These are phyloP conservation scores for Hura crepitans DNA, from an alignment of 441 rosid genomes.

Conservation along the genomic window DNA sequence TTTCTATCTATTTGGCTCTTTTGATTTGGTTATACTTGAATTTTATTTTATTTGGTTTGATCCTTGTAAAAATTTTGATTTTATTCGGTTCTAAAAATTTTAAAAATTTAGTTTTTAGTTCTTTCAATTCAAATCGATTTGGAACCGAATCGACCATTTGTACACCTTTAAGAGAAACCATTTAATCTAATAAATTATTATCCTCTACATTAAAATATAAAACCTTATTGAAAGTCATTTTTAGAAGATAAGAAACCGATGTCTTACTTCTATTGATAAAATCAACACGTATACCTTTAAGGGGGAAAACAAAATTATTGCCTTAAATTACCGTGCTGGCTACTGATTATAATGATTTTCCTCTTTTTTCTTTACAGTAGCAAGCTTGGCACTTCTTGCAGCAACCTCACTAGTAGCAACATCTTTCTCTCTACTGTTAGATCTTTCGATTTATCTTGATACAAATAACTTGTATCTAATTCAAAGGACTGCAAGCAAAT, in stretches of 20 bases:
- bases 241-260: slow-evolving; percentile 25
- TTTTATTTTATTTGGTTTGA: no score
- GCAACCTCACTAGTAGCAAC: slow-evolving; percentile 71
- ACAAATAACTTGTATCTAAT: no score
- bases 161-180: no score
- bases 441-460: no score
- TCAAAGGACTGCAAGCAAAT: no score
- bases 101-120: no score
- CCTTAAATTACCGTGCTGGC: slow-evolving; percentile 51
- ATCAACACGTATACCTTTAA: slow-evolving; percentile 28
- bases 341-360: slow-evolving; percentile 83
- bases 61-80: no score
- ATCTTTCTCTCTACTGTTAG: slow-evolving; percentile 66
- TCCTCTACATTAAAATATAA: slow-evolving; percentile 11
- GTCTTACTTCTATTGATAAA: slow-evolving; percentile 33
- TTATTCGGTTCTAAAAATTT: no score
- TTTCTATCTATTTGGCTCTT: no score
- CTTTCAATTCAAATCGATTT: no score
- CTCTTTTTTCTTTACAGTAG: slow-evolving; percentile 83
- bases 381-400: slow-evolving; percentile 63
- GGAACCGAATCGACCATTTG: no score
- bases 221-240: slow-evolving; percentile 19
- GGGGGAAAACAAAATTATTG: slow-evolving; percentile 16
- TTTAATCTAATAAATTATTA: slow-evolving; percentile 13
- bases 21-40: no score